Conservation (phyloP, 169 alveolate species). For the Ichthyophthirius multifiliis region DNA sequence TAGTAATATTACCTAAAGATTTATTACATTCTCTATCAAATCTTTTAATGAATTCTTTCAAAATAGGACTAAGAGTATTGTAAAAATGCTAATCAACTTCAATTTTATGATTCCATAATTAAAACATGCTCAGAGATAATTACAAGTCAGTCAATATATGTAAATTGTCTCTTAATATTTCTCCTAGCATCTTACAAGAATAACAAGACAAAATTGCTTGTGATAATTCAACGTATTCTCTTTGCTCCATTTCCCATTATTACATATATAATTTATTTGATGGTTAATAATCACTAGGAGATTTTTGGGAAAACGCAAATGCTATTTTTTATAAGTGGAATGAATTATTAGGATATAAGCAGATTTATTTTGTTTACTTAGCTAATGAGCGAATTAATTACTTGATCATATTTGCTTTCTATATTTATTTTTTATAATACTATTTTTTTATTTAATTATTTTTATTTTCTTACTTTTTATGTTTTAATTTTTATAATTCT, state of each 20-base stretch:
- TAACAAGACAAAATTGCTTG: constrained; percentile 8
- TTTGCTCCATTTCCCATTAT: constrained; percentile 8
- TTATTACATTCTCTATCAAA: constrained; percentile 28
- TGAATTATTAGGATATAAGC: no score
- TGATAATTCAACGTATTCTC: not conserved
- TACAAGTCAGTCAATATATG: constrained; percentile 7
- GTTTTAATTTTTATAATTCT: no score
- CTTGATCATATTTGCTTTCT: no score
- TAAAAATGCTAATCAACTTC: constrained; percentile 11
- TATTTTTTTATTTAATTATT: no score
- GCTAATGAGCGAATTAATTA: no score
- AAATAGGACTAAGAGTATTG: not conserved
- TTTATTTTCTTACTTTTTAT: no score
- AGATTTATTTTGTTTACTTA: no score
- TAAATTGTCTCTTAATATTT: constrained; percentile 10
- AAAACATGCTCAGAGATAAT: not conserved
- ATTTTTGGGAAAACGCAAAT: no score
- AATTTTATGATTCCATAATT: constrained; percentile 1
- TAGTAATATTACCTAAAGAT: constrained; percentile 7
- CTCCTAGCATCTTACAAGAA: constrained; percentile 9
- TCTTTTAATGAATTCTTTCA: constrained; percentile 12
- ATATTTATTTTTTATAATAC: no score
- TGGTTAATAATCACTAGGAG: not conserved
- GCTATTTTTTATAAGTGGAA: no score
- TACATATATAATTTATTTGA: not conserved